phyloP scores from a whole-genome alignment of 108 stramenopile species.

The Cyclotella baltica region DNA sequence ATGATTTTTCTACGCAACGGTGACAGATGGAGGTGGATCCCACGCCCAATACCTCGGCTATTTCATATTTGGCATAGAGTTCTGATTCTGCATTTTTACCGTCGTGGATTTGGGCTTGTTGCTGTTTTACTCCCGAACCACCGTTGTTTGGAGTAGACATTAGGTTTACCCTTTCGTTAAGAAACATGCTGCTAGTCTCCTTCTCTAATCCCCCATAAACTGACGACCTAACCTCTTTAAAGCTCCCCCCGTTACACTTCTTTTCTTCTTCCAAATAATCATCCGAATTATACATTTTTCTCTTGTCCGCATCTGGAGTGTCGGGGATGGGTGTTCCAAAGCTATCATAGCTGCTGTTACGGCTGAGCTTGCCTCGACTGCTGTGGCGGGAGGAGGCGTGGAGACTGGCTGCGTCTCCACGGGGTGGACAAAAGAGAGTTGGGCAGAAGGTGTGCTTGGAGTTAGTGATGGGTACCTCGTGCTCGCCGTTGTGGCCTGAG shows the following conservation, averaged over 20 bases:
- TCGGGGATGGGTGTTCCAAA: constrained; percentile 80
- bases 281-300: constrained; percentile 28
- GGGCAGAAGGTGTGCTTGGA: constrained; percentile 25
- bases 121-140: neutral
- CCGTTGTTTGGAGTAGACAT: neutral
- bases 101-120: constrained; percentile 58
- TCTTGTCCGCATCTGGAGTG: constrained; percentile 57
- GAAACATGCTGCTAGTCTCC: constrained; percentile 42
- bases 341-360: constrained; percentile 14
- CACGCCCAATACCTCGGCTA: constrained; percentile 94
- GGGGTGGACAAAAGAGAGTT: constrained; percentile 24
- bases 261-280: constrained; percentile 25
- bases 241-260: constrained; percentile 31
- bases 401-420: neutral
- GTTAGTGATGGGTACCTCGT: neutral
- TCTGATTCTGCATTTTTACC: constrained; percentile 71
- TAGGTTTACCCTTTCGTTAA: constrained; percentile 1
- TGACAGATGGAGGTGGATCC: constrained; percentile 96
- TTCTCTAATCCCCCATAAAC: constrained; percentile 69
- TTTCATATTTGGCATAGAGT: constrained; percentile 84
- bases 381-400: constrained; percentile 8
- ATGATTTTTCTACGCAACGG: constrained; percentile 70
- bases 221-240: constrained; percentile 39
- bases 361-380: constrained; percentile 6
- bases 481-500: constrained; percentile 21